These are phyloP conservation scores for Fusarium citri DNA, from an alignment of 2,329 filamentous ascomycete genomes.

Conservation along the genomic window DNA sequence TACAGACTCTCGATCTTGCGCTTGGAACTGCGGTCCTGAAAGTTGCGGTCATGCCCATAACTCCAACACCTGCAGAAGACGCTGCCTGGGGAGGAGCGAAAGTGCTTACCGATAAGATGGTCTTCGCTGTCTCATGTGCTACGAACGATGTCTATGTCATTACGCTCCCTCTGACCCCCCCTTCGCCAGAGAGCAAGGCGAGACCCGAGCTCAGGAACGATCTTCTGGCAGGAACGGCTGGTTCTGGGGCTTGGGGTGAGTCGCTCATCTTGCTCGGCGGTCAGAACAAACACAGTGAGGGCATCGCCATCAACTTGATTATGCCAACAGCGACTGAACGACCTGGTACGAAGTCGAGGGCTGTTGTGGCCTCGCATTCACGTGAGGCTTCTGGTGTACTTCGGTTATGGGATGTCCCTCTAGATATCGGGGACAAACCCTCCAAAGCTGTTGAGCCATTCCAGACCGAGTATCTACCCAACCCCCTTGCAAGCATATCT, in stretches of 20 bases:
- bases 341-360: conserved; percentile 52
- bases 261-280: conserved; percentile 65
- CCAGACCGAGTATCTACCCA: conserved; percentile 69
- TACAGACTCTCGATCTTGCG: conserved; percentile 71
- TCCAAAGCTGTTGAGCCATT: conserved; percentile 60
- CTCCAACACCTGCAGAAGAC: conserved; percentile 62
- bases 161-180: conserved; percentile 70
- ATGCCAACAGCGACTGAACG: conserved; percentile 57
- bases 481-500: conserved; percentile 65
- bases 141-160: conserved; percentile 68
- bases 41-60: conserved; percentile 66
- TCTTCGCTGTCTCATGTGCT: conserved; percentile 70
- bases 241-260: conserved; percentile 73
- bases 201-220: conserved; percentile 63
- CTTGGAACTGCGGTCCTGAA: conserved; percentile 67
- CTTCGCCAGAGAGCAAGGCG: conserved; percentile 69
- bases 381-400: conserved; percentile 69
- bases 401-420: conserved; percentile 67
- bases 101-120: conserved; percentile 67
- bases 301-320: conserved; percentile 66
- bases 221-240: conserved; percentile 65
- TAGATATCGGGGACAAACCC: conserved; percentile 55
- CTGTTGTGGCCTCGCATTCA: conserved; percentile 71
- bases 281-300: conserved; percentile 64
- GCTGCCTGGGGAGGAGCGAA: conserved; percentile 59